A percentile compares a stretch with the other conserved stretches of the same genome.
Evolutionary conservation across 2,329 filamentous ascomycete species (phyloP).

Genomic region (Penicillium sp.): DNA sequence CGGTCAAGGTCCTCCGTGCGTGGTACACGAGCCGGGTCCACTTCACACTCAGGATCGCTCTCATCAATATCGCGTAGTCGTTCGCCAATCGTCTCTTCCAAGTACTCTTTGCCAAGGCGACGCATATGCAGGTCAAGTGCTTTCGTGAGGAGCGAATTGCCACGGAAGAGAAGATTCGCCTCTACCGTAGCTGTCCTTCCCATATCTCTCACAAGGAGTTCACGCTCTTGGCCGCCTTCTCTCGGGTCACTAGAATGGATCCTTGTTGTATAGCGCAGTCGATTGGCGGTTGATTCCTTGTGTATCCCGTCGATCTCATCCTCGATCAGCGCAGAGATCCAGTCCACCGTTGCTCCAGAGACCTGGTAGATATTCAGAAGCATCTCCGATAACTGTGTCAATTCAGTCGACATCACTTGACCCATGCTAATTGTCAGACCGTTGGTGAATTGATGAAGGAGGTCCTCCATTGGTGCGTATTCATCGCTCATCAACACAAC

Average conservation of each 20-base stretch:
- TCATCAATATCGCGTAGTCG: slow-evolving; percentile 87
- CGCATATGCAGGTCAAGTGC: slow-evolving; percentile 95
- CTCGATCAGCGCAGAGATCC: slow-evolving; percentile 89
- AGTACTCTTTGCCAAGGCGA: slow-evolving; percentile 83
- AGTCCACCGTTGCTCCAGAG: slow-evolving; percentile 75
- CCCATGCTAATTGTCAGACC: slow-evolving; percentile 82
- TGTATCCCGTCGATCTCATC: slow-evolving; percentile 94
- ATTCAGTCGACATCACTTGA: slow-evolving; percentile 68
- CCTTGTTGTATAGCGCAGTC: slow-evolving; percentile 59
- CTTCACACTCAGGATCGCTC: slow-evolving; percentile 86
- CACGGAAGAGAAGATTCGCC: slow-evolving; percentile 89
- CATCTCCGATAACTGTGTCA: slow-evolving; percentile 76
- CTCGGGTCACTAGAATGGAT: slow-evolving; percentile 59
- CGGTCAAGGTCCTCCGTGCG: slow-evolving; percentile 67
- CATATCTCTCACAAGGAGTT: slow-evolving; percentile 60
- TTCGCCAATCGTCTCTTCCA: slow-evolving; percentile 80
- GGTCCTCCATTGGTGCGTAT: slow-evolving; percentile 74
- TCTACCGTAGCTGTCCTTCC: slow-evolving; percentile 66
- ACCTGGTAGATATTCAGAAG: slow-evolving; percentile 95
- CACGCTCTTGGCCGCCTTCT: slow-evolving; percentile 53
- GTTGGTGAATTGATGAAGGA: slow-evolving; percentile 78
- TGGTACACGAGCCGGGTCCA: slow-evolving; percentile 76
- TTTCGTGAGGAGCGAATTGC: slow-evolving; percentile 90
- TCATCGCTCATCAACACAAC: slow-evolving; percentile 82
- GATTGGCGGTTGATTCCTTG: slow-evolving; percentile 68